Evolutionary conservation across 805 yeast genomes (phyloP).

Genomic region (Saccharomycopsis sp.): DNA sequence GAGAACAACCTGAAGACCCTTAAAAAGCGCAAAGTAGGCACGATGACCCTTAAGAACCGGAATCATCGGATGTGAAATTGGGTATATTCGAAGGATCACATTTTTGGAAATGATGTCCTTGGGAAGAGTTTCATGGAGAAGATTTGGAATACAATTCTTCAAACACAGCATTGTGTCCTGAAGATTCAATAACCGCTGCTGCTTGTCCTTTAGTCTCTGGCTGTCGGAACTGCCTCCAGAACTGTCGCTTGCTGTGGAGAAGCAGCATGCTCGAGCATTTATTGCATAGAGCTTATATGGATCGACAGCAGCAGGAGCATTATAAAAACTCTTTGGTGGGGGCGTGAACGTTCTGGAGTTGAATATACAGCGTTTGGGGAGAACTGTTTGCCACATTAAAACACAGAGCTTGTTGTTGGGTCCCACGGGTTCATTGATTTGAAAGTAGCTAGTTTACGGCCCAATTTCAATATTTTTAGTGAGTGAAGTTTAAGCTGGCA

Average conservation of each 20-base stretch:
- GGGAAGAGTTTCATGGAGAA: conserved; percentile 42
- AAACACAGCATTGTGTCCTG: conserved; percentile 48
- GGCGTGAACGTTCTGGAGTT: neutral
- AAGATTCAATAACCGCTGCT: conserved; percentile 33
- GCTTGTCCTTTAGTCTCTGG: neutral
- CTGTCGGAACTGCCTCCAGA: neutral
- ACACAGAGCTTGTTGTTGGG: neutral
- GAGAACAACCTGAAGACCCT: conserved; percentile 47
- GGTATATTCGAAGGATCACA: conserved; percentile 49
- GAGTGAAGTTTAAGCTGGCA: too few relatives aligned
- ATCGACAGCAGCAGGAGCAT: neutral
- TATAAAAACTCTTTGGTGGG: neutral
- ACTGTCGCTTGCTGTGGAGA: too few relatives aligned
- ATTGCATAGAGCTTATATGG: neutral
- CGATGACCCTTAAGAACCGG: conserved; percentile 52
- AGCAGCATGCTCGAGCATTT: too few relatives aligned
- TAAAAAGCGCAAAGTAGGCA: conserved; percentile 49
- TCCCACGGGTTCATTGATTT: too few relatives aligned
- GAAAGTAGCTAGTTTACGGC: too few relatives aligned
- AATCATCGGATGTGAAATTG: conserved; percentile 44
- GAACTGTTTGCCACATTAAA: neutral
- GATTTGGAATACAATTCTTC: conserved; percentile 41
- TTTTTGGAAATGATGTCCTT: conserved; percentile 37
- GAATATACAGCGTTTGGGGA: neutral
- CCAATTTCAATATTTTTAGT: too few relatives aligned